Percentiles rank a stretch among this genome's conserved stretches.
phyloP scores from a whole-genome alignment of 2,329 filamentous ascomycete species.

The Pseudovirgaria hyperparasitica region DNA sequence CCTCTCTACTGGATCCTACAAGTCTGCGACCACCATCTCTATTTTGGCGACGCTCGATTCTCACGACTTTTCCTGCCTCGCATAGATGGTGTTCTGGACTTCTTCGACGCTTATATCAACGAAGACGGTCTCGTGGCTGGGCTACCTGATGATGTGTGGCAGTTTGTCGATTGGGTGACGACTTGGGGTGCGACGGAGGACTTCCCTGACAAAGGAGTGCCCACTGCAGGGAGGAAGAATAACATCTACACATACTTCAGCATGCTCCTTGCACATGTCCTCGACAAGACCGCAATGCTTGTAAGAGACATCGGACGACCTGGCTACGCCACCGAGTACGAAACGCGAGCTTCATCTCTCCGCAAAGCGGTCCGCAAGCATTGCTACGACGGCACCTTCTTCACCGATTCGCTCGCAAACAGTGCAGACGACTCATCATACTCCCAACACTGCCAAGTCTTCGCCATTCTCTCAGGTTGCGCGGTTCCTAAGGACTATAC shows the following conservation, averaged over 20 bases:
- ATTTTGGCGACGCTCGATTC: conserved; percentile 21
- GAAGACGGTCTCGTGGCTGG: conserved; percentile 14
- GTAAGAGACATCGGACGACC: conserved; percentile 20
- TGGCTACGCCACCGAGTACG: conserved; percentile 18
- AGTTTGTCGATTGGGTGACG: conserved; percentile 24
- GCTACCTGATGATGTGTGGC: conserved; percentile 17
- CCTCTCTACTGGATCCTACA: conserved; percentile 26
- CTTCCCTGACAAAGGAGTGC: conserved; percentile 27
- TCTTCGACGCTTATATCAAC: conserved; percentile 17
- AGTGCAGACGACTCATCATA: conserved; percentile 14
- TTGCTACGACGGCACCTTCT: conserved; percentile 15
- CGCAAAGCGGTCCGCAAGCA: conserved; percentile 14
- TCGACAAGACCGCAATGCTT: conserved; percentile 21
- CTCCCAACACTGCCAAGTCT: conserved; percentile 27
- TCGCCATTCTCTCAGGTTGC: conserved; percentile 19
- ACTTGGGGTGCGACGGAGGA: conserved; percentile 10
- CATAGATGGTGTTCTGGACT: conserved; percentile 23
- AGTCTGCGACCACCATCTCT: conserved; percentile 24
- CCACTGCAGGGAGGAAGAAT: conserved; percentile 21
- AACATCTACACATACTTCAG: conserved; percentile 30
- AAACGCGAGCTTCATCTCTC: conserved; percentile 12
- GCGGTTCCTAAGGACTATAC: conserved; percentile 10
- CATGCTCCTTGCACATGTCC: conserved; percentile 25
- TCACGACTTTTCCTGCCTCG: conserved; percentile 17
- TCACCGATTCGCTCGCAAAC: conserved; percentile 22